Evolutionary conservation across 106 monocot genomes (phyloP).

Genomic region (Platanthera guangdongensis): DNA sequence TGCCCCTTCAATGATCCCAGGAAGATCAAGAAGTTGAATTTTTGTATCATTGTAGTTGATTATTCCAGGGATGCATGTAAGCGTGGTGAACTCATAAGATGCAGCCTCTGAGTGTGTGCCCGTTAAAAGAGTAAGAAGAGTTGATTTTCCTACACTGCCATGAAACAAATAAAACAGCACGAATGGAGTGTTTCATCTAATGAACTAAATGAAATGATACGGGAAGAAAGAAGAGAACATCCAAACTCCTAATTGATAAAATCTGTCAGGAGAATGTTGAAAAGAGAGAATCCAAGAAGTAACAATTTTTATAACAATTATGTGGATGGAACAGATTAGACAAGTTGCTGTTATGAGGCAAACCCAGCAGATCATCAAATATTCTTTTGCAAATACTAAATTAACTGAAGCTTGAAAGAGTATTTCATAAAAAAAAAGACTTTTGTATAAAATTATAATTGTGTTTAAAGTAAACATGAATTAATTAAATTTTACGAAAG

Average conservation of each 20-base stretch:
- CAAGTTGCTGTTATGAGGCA: background rate
- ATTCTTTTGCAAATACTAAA: background rate
- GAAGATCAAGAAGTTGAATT: conserved; percentile 98
- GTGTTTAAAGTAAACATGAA: background rate
- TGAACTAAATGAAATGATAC: background rate
- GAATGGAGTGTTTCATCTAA: background rate
- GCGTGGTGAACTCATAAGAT: conserved; percentile 97
- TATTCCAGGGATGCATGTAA: conserved; percentile 99
- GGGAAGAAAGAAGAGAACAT: background rate
- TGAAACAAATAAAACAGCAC: conserved; percentile 2
- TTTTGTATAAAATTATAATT: background rate
- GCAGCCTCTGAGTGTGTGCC: conserved; percentile 99
- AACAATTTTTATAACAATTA: background rate
- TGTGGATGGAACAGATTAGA: background rate
- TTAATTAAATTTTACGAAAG: background rate
- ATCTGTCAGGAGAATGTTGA: background rate
- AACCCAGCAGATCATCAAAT: background rate
- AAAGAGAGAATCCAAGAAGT: background rate
- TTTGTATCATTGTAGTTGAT: conserved; percentile 97
- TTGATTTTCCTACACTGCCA: conserved; percentile 96
- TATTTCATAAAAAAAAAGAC: background rate
- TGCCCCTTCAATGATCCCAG: conserved; percentile 99
- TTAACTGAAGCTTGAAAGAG: background rate
- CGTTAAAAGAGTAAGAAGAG: conserved; percentile 81
- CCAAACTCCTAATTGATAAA: background rate